Evolutionary conservation across 305 asterid species (phyloP), one percentile per base, ranked within the genome.

Genomic region (Fraxinus paxiana): DNA sequence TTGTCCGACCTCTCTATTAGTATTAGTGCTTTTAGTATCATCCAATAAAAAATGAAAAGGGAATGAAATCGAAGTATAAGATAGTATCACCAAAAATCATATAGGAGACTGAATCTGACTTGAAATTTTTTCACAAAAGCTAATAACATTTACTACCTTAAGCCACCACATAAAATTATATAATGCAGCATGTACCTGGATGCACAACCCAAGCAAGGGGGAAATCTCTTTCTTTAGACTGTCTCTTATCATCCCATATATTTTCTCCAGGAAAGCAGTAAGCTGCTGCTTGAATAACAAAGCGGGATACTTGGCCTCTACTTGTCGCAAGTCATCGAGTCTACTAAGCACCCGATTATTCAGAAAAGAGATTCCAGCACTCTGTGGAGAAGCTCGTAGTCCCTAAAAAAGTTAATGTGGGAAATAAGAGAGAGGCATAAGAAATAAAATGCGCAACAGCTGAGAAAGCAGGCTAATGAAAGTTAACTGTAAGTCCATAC

Each of bases 251-350:
- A 94, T 86, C 78, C 98, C 99, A 87, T 96, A 96, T 84, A 96
- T 94, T 92, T 96, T 96, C 91, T 96, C 98, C 86, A 96, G 92
- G 90, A 90, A 96, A 87, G 99, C 99, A 84, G 99, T 94, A 79
- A 96, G 98, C 93, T 96, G 99, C 88, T 94, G 99, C 90, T 96
- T 94, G 93, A 96, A 96, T 89, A 96, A 86, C 88, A 96, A 89
- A 76, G 99, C 99, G 79, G 98, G 99, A 84, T 96, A 96, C 77
- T 96, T 96, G 59, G 99, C 99, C 87, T 96, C 98, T 79, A 96
- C 98, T 88, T 96, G 99, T 77, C 97, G 92, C 82, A 96, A 84
- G 90, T 92, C 99, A 86, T 96, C 98, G 79, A 94, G 90, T 90
- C 91, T 92, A 85, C 98, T 96, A 82, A 92, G 94, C 87, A 91